Percentiles rank a stretch among this genome's conserved stretches.
These are phyloP conservation scores for Leccinum olivaceopallidum DNA, from an alignment of 768 basidiomycete species.

Conservation along the genomic window DNA sequence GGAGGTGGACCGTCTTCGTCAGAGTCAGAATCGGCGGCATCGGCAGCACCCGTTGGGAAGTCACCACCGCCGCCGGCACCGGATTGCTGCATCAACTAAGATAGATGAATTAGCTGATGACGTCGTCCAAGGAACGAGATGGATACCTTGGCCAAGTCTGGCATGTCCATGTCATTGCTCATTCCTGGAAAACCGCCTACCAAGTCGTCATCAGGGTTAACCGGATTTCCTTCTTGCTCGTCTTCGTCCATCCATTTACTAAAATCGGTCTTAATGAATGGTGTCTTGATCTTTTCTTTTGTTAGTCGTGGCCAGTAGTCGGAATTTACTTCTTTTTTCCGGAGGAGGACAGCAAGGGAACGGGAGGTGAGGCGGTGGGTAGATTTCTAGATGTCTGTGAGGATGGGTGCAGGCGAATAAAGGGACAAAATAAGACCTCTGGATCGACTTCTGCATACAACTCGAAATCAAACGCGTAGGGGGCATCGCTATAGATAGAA, in stretches of 20 bases:
- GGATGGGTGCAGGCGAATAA: neutral
- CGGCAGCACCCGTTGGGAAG: constrained; percentile 18
- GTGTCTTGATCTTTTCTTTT: constrained; percentile 78
- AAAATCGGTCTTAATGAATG: constrained; percentile 94
- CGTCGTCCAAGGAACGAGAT: constrained; percentile 5
- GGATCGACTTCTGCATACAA: constrained; percentile 75
- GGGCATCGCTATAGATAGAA: constrained; percentile 36
- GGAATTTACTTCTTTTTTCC: constrained; percentile 72
- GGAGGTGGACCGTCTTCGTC: constrained; percentile 75
- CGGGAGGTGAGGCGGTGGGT: constrained; percentile 66
- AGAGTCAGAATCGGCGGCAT: constrained; percentile 35
- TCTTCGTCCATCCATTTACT: constrained; percentile 97
- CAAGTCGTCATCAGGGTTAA: constrained; percentile 35
- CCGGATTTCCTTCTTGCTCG: constrained; percentile 74
- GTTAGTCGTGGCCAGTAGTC: constrained; percentile 95
- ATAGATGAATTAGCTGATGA: constrained; percentile 10
- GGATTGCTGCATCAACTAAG: constrained; percentile 44
- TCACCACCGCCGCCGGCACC: constrained; percentile 6
- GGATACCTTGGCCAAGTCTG: constrained; percentile 61
- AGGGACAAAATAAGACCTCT: constrained; percentile 49
- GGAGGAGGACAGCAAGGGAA: constrained; percentile 63
- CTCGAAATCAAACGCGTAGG: constrained; percentile 75
- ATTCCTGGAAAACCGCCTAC: constrained; percentile 42
- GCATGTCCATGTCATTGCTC: constrained; percentile 50
- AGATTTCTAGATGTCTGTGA: constrained; percentile 18